Base-by-base conservation (phyloP, 768 basidiomycete genomes). In the Pleurotus eryngii region DNA sequence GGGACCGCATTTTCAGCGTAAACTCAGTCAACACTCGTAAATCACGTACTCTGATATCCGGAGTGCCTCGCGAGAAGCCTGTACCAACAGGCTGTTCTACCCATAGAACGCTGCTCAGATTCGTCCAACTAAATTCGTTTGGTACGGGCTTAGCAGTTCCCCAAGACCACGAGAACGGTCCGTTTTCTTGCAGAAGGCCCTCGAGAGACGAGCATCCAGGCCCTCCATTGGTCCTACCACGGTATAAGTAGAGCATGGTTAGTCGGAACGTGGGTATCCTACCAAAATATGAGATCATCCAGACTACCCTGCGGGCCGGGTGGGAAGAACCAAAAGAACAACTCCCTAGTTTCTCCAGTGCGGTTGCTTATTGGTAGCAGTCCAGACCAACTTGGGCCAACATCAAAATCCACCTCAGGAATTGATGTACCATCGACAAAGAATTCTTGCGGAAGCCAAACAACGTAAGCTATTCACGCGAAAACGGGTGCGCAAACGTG, bases 321-420 rank as follows among this genome's bases (percentile, higher is more conserved):
- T 55, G 89, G 89, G 74, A 89, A 90, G 71, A 89, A 86, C 89
- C 89, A 90, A 72, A 91, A 91, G 74, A 86, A 91, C 14, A 90
- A 78, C 87, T 90, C 77, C 45, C 88, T 79, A 4, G 86, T 87
- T 70, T 91, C 89, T 46, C 86, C 75, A 8, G 75, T 40, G 6
- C 75, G 70, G 30, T 67, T 65, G 59, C 86, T 89, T 55, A 91
- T 90, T 2, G 89, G 89, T 53, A 91, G 64, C 20, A 91, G 71
- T 6, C 89, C 89, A 3, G 87, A 73, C 86, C 87, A 90, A 60
- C 85, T 87, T 2, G 87, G 85, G 2, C 89, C 89, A 39, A 89
- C 74, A 62, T 90, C 87, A 61, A 86, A 90, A 62, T 85, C 76
- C 17, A 90, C 84, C 43, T 84, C 74, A 4, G 89, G 89, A 45